Evolutionary conservation across 2,329 filamentous ascomycete species (phyloP), one percentile per base, ranked within the genome.

Genomic region (Coniochaeta sp.): DNA sequence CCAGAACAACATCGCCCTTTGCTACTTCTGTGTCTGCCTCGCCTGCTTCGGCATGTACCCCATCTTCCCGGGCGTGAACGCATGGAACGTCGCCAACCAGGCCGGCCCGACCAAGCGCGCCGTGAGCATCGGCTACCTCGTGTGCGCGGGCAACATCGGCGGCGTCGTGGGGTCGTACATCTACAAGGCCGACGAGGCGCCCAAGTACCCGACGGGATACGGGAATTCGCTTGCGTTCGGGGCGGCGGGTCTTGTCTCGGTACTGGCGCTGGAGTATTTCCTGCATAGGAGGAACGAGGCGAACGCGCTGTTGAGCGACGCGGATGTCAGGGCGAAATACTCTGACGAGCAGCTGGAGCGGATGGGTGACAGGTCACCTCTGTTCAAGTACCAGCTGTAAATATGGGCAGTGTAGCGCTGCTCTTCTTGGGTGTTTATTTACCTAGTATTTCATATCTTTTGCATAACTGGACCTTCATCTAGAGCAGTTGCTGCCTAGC

Each of bases 1-100:
- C 18, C 33, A n/a, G 45, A 56, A 53, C 52, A 58, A 2, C 32
- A 27, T 32, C 57, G 57, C 33, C 51, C 59, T n/a, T 53, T 47
- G 32, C 58, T 59, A 53, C 59, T 60, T 52, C 57, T n/a, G 55
- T 38, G 53, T 59, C 14, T 60, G 59, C 52, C 52, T 60, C n/a
- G 58, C 53, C 13, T 55, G 52, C 30, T 55, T 55, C 28, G 58
- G 58, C 30, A 59, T 53, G 48, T 52, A 38, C 33, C 42, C 49
- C 10, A 54, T 56, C 27, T 54, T 54, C 10, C 54, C 56, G 5
- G 49, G 48, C 16, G 54, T 57, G 12, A 52, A 52, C 6, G 45
- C 54, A 12, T 57, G 55, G 55, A 51, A 46, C n/a, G 30, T n/a
- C 9, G 9, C n/a, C 9, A 32, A 32, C n/a, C n/a, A n/a, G n/a